Conservation (phyloP, 1,284 basidiomycete species). For the Taiwanofungus camphoratus region DNA sequence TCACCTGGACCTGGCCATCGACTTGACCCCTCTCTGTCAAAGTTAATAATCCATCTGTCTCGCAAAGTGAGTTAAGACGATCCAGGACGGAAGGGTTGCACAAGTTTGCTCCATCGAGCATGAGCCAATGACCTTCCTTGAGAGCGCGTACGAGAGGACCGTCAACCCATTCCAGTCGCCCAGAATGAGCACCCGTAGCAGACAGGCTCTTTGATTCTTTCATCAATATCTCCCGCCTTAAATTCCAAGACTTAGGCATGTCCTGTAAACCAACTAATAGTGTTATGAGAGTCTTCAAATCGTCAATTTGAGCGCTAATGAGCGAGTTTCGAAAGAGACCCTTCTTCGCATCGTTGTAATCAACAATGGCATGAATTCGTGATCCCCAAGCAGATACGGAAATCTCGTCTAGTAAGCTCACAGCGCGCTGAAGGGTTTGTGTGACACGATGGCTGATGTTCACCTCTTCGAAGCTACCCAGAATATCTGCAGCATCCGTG, state of each 20-base stretch:
- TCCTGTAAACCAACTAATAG: conserved; percentile 7
- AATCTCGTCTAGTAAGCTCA: conserved; percentile 35
- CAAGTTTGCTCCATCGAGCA: conserved; percentile 91
- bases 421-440: conserved; percentile 35
- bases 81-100: conserved; percentile 96
- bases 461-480: conserved; percentile 95
- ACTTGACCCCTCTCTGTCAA: conserved; percentile 90
- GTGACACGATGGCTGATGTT: conserved; percentile 41
- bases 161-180: conserved; percentile 93
- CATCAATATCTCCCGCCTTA: conserved; percentile 8
- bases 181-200: conserved; percentile 24
- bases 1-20: conserved; percentile 66
- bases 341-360: conserved; percentile 6
- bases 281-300: background rate
- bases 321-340: background rate
- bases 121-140: conserved; percentile 84
- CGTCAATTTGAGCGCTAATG: background rate
- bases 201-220: conserved; percentile 9
- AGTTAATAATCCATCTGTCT: conserved; percentile 75
- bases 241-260: conserved; percentile 5
- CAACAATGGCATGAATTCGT: conserved; percentile 13
- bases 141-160: conserved; percentile 90
- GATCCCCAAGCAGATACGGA: conserved; percentile 35
- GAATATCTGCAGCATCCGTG: conserved; percentile 90
- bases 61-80: conserved; percentile 95